Base-by-base conservation (phyloP, 352 stramenopile species). In the Phytophthora meadii region DNA sequence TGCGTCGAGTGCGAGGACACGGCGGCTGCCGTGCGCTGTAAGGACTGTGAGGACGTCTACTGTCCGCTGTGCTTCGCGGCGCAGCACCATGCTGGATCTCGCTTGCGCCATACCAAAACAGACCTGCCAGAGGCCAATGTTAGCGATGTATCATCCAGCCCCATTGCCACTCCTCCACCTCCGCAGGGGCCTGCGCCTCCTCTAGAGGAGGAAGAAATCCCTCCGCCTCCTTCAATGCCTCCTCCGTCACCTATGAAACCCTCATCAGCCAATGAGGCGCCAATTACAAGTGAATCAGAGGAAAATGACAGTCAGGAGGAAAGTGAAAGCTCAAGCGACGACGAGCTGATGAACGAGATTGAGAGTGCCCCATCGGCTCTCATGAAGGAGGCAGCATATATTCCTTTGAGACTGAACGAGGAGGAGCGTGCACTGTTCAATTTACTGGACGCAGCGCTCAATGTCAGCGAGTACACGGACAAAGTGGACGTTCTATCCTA, bases 391-490 rank as follows among this genome's bases (percentile, higher is more conserved):
- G 76, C 81, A 9, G 65, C 68, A 8, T 90, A 72, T 44, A 81
- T 95, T 7, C 90, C 90, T 5, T 47, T 97, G 62, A 72, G 90
- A 11, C 64, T 97, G 27, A 77, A 71, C 36, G 71, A 77, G 22
- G 60, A 82, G 14, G 90, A 97, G 71, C 82, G 90, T 30, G 66
- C 74, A 45, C 72, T 95, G 10, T 86, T 97, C 34, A 87, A 82
- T 28, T 57, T 95, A 54, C 76, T 97, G 48, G 84, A 96, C 54
- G 81, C 82, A 17, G 81, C 89, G 28, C 76, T 97, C 25, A 90
- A 93, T 49, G 84, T 90, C 55, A 89, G 81, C 54, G 93, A 98
- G 74, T 98, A 98, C 77, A 98, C 94, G 45, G 94, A 98, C 79
- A 94, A 96, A 44, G 89, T 98, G 36, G 92, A 98, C 71, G 81